phyloP scores from a whole-genome alignment of 768 basidiomycete species.

The Rhizopogon sp. region DNA sequence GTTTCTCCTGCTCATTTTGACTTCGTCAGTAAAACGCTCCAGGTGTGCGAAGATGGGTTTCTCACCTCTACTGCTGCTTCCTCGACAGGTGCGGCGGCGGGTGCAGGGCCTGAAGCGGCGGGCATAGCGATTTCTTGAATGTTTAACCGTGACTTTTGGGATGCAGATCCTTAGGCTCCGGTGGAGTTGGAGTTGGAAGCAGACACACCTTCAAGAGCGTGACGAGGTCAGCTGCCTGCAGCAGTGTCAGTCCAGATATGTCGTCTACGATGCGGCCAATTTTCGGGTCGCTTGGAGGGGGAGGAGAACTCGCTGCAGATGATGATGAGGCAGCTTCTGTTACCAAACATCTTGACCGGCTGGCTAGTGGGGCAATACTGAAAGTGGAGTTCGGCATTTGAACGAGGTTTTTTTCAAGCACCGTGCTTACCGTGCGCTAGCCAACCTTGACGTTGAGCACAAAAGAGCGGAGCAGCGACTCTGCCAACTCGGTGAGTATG shows the following conservation, averaged over 20 bases:
- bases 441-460: slow-evolving; percentile 12
- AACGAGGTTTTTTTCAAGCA: background rate
- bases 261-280: slow-evolving; percentile 86
- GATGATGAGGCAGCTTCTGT: slow-evolving; percentile 38
- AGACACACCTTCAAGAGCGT: slow-evolving; percentile 75
- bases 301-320: slow-evolving; percentile 34
- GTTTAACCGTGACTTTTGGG: slow-evolving; percentile 74
- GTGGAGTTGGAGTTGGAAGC: background rate
- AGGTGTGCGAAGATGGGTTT: background rate
- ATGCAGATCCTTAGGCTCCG: background rate
- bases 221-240: slow-evolving; percentile 96
- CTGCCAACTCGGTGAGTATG: slow-evolving; percentile 4
- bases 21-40: background rate
- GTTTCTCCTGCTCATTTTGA: slow-evolving; percentile 62
- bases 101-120: slow-evolving; percentile 57
- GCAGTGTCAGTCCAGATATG: slow-evolving; percentile 80
- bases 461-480: slow-evolving; percentile 16
- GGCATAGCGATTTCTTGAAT: slow-evolving; percentile 98
- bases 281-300: slow-evolving; percentile 55
- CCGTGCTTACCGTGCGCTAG: slow-evolving; percentile 9
- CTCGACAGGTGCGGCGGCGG: slow-evolving; percentile 51
- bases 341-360: slow-evolving; percentile 51
- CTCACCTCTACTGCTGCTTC: slow-evolving; percentile 62
- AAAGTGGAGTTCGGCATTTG: background rate
- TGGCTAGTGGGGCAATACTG: slow-evolving; percentile 22